Base-by-base conservation (phyloP, 805 yeast genomes). In the Teunomyces gatunensis region DNA sequence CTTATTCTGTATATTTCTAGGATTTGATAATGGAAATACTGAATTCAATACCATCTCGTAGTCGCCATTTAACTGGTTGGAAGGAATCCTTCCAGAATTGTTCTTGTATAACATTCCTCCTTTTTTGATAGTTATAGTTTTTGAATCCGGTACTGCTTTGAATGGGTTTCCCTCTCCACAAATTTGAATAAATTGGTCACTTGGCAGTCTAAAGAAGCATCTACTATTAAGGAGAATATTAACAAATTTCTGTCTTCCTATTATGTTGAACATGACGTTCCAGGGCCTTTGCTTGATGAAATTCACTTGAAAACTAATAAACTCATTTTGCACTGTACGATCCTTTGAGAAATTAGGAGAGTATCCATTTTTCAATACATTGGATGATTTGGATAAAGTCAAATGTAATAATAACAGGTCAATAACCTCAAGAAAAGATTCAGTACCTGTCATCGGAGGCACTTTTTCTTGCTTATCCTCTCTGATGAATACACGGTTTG, bases 281-380 rank as follows among this genome's bases (percentile, higher is more conserved):
- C 87, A 83, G 2, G 58, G 51, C 3, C 65, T 54, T 3, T 68
- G 57, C 48, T 80, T 81, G 15, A 85, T 51, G 1, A 60, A 45
- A 13, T 69, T 63, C 2, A 71, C 69, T 20, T 64, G 63, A n/a
- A 73, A 62, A 50, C 59, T 64, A 2, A 58, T 56, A 21, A 21
- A 37, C 6, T 29, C 40, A 13, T 10, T 37, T 37, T 23, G 40
- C 12, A 23, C 40, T 6, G 11, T 20, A 12, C 23, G 40, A n/a
- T 37, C 40, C 13, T 21, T 37, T 13, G 29, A 37, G 23, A 37
- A 20, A 23, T 21, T 37, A 5, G 15, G 28, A 12, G 11, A 11
- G 12, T 77, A 79, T 0, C 85, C 87, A 39, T 57, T 54, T 0
- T 67, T 51, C 4, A 83, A 44, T 0, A 68, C 67, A 56, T 80